Evolutionary conservation across 148 eudicot species (phyloP).

Genomic region (Arctostaphylos glauca): DNA sequence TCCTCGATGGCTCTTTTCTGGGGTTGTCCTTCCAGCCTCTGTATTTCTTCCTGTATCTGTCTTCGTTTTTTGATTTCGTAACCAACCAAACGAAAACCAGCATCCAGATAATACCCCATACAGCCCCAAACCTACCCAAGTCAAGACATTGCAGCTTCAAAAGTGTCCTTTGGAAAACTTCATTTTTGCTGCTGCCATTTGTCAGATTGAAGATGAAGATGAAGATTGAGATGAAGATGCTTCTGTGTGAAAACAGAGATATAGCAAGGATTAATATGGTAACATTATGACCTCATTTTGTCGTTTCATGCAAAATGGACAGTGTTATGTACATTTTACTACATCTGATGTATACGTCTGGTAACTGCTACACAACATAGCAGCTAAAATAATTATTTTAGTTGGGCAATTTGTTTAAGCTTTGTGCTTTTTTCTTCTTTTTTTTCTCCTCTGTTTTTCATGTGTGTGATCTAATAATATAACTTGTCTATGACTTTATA

Average conservation of each 20-base stretch:
- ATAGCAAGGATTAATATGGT: background rate
- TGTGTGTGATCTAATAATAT: background rate
- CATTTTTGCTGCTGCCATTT: background rate
- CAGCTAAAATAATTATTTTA: background rate
- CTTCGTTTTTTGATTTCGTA: background rate
- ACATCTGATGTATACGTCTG: background rate
- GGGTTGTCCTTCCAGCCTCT: background rate
- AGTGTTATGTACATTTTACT: background rate
- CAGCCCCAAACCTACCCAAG: background rate
- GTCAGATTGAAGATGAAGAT: background rate
- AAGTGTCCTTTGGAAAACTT: background rate
- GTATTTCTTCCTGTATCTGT: background rate
- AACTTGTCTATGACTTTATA: no score
- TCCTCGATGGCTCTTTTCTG: background rate
- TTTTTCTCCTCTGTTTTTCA: background rate
- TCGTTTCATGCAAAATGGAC: no score
- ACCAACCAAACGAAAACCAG: background rate
- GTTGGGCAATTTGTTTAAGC: background rate
- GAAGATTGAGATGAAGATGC: background rate
- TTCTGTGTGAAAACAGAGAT: background rate
- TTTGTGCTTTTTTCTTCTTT: background rate
- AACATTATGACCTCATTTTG: background rate
- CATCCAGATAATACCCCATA: background rate
- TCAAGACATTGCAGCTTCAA: background rate
- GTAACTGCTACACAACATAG: background rate